Percentiles rank a stretch among this genome's conserved stretches.
phyloP scores from a whole-genome alignment of 75 land plant species.

The Pinus taeda region DNA sequence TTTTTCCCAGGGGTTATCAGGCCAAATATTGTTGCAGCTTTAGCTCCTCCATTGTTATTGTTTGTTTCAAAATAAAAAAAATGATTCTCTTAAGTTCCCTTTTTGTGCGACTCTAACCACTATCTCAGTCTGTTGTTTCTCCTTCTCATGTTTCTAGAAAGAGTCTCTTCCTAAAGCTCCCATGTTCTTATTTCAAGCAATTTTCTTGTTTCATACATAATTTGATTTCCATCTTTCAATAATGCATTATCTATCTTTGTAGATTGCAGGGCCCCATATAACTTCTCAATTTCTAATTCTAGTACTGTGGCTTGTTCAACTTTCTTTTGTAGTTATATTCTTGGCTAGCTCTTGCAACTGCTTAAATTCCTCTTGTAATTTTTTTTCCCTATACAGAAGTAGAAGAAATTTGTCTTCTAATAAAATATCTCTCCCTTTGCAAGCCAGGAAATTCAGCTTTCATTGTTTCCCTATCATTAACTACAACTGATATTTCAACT shows the following conservation, averaged over 20 bases:
- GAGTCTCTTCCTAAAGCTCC: background rate
- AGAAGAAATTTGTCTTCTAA: background rate
- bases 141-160: background rate
- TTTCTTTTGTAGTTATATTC: background rate
- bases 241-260: too few species aligned
- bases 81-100: background rate
- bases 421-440: constrained; percentile 1
- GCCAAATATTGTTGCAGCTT: background rate
- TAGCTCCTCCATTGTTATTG: background rate
- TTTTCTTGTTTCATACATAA: too few species aligned
- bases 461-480: background rate
- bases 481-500: background rate
- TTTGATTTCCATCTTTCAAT: too few species aligned
- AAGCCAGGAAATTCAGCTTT: background rate
- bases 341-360: background rate
- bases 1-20: background rate
- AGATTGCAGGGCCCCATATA: too few species aligned
- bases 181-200: background rate
- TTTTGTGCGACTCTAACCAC: background rate
- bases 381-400: background rate
- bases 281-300: too few species aligned
- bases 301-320: background rate
- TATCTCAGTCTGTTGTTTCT: background rate
- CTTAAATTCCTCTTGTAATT: background rate
- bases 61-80: background rate